phyloP scores from a whole-genome alignment of 2,329 filamentous ascomycete genomes.

The Raffaelea arxii region DNA sequence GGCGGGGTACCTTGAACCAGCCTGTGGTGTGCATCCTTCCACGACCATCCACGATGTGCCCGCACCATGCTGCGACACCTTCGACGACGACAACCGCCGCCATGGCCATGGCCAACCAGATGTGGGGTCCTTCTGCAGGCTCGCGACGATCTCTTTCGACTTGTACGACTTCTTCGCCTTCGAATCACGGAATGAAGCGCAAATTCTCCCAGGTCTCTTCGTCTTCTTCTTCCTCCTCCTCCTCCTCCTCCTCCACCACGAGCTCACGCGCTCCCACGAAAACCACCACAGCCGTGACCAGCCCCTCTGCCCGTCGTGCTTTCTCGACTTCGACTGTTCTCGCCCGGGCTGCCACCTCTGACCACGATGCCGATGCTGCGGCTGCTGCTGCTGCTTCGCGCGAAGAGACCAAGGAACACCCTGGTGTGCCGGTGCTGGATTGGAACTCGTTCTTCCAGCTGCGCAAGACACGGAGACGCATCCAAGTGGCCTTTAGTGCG shows the following conservation, averaged over 20 bases:
- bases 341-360: neutral
- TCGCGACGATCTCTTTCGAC: neutral
- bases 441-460: slow-evolving; percentile 94
- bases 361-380: slow-evolving; percentile 8
- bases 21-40: neutral
- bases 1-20: neutral
- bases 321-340: neutral
- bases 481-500: slow-evolving; percentile 71
- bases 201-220: neutral
- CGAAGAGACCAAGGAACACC: slow-evolving; percentile 12
- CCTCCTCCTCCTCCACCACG: too few species aligned
- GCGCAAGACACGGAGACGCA: slow-evolving; percentile 72
- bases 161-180: too few species aligned
- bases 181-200: slow-evolving; percentile 1
- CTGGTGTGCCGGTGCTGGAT: slow-evolving; percentile 42
- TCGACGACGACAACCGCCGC: too few species aligned
- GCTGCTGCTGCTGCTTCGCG: slow-evolving; percentile 10
- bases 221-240: too few species aligned
- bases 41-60: neutral
- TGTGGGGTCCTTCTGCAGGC: too few species aligned
- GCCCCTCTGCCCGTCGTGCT: neutral
- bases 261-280: too few species aligned
- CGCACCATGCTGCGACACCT: neutral
- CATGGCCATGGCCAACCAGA: too few species aligned
- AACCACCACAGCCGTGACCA: too few species aligned